Evolutionary conservation across 208 protist genomes (phyloP).

Genomic region (Acanthamoeba castellanii): DNA sequence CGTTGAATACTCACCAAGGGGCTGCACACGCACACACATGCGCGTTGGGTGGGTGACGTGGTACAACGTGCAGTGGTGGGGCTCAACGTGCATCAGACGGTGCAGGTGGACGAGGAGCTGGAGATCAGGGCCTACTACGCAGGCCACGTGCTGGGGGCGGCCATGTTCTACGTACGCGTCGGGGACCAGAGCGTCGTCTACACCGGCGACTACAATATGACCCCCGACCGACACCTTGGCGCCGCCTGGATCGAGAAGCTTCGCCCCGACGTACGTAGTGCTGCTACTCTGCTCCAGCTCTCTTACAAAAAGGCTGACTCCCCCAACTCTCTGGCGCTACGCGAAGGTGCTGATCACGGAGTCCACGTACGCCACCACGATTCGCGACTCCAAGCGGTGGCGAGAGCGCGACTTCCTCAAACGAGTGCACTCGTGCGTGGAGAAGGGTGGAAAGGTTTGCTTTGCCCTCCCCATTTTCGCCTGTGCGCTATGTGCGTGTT

Average conservation of each 20-base stretch:
- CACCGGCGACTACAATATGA: slow-evolving; percentile 96
- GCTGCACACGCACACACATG: not conserved
- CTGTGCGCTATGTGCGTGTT: not conserved
- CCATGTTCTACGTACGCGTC: slow-evolving; percentile 92
- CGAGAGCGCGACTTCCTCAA: slow-evolving; percentile 94
- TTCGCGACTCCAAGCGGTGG: slow-evolving; percentile 93
- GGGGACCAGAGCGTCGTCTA: slow-evolving; percentile 91
- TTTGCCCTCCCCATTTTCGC: not conserved
- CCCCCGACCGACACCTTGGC: slow-evolving; percentile 94
- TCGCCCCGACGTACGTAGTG: slow-evolving; percentile 89
- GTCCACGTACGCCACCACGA: slow-evolving; percentile 94
- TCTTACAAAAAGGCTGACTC: no score
- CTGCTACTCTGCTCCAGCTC: not conserved
- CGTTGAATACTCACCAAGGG: not conserved
- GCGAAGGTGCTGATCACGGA: slow-evolving; percentile 92
- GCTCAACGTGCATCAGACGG: slow-evolving; percentile 90
- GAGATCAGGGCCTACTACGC: slow-evolving; percentile 94
- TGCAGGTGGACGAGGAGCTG: slow-evolving; percentile 90
- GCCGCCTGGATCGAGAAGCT: slow-evolving; percentile 81
- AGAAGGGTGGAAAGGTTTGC: slow-evolving; percentile 88
- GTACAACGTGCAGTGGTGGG: slow-evolving; percentile 76
- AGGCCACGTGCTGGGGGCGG: slow-evolving; percentile 94
- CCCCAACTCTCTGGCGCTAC: not conserved
- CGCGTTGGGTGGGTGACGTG: not conserved
- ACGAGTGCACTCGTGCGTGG: slow-evolving; percentile 90